These are phyloP conservation scores for Boletales sp. DNA, from an alignment of 768 basidiomycete genomes.

Conservation along the genomic window DNA sequence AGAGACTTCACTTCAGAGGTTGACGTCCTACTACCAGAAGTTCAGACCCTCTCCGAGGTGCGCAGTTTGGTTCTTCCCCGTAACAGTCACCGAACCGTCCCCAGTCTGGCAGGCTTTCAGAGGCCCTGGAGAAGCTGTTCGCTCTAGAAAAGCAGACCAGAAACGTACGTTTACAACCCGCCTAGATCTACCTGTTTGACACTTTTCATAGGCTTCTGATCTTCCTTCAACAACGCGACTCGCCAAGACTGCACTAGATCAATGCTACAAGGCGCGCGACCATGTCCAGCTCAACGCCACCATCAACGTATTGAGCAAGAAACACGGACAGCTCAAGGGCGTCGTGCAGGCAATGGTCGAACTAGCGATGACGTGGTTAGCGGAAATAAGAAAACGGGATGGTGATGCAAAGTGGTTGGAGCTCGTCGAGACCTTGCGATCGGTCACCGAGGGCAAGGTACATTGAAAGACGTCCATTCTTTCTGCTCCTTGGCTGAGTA, in stretches of 20 bases:
- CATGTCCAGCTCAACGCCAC: constrained; percentile 68
- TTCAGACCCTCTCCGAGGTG: constrained; percentile 69
- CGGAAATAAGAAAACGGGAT: constrained; percentile 63
- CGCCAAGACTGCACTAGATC: constrained; percentile 65
- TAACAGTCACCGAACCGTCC: constrained; percentile 8
- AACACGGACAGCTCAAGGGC: constrained; percentile 94
- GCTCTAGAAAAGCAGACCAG: constrained; percentile 92
- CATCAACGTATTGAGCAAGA: constrained; percentile 76
- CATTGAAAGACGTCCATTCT: constrained; percentile 16
- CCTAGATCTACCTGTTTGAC: not conserved
- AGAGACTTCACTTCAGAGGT: constrained; percentile 87
- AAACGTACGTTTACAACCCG: constrained; percentile 58
- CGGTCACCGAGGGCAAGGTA: constrained; percentile 96
- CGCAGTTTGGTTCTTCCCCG: constrained; percentile 12
- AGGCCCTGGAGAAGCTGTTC: constrained; percentile 87
- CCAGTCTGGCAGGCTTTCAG: constrained; percentile 79
- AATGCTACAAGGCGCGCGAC: constrained; percentile 70
- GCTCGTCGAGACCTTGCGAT: constrained; percentile 82
- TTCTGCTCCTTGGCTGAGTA: not conserved
- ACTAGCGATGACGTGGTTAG: constrained; percentile 75
- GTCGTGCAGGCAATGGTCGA: constrained; percentile 92
- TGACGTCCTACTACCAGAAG: constrained; percentile 67
- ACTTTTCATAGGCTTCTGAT: constrained; percentile 76
- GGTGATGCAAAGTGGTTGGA: constrained; percentile 80
- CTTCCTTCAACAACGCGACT: constrained; percentile 86